Evolutionary conservation across 768 basidiomycete genomes (phyloP), one percentile per base, ranked within the genome.

Genomic region (Suillus alpinus): DNA sequence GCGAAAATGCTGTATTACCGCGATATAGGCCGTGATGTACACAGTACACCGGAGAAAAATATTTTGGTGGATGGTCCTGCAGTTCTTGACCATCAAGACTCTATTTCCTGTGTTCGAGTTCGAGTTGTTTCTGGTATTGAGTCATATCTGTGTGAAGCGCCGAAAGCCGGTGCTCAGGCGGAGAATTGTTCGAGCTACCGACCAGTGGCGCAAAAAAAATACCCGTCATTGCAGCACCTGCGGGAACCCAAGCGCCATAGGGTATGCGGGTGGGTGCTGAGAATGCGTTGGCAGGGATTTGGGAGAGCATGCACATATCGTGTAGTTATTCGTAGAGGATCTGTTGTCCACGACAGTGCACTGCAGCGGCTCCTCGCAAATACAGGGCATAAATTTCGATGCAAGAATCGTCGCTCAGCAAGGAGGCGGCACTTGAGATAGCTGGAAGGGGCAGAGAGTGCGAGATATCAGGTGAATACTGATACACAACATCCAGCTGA

Each of bases 141-240:
- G 47, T 26, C 46, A 61, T n/a, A n/a, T 61, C 56, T 16, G 20
- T 37, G 41, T 59, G 60, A 58, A 62, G 60, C n/a, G 56, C 57
- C 37, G 56, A 62, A 12, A 57, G 37, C 13, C 44, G 29, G 26
- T 44, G 32, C 43, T 57, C n/a, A 18, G 32, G 32, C n/a, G 34
- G 50, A 13, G 18, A 44, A 3, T 20, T 13, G n/a, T 61, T 81
- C 16, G 72, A 66, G 7, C 60, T 92, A 3, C 80, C 95, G 3
- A 87, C 86, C 3, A 93, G 95, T 67, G 94, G 94, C 3, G 93
- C 93, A 0, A 93, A 95, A 72, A 95, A 95, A 68, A 75, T 85
- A 18, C 31, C 34, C n/a, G 41, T 43, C 55, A 50, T 32, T 31
- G 58, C 47, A 23, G 58, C 23, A 50, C 29, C 36, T 13, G 26